A percentile compares a stretch with the other conserved stretches of the same genome.
Conservation (phyloP, 805 yeast genomes). For the Debaryomyces tyrocola region DNA sequence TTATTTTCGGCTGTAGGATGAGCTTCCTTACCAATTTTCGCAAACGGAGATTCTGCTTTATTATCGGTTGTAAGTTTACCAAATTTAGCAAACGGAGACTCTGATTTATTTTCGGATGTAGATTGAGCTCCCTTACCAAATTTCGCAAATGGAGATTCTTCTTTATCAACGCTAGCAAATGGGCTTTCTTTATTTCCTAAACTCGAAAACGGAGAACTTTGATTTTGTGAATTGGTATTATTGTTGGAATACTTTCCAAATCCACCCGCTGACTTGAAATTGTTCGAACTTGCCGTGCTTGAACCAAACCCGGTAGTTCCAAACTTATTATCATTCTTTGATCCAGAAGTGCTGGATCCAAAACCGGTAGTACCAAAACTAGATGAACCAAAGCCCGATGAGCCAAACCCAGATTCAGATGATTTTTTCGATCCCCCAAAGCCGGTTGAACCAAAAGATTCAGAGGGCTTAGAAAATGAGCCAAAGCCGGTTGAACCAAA, state of each 20-base stretch:
- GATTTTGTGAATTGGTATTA: neutral
- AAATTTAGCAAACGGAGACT: slow-evolving; percentile 7
- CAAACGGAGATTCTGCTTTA: neutral
- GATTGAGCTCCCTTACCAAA: slow-evolving; percentile 1
- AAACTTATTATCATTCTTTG: slow-evolving; percentile 2
- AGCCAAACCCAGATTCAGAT: slow-evolving; percentile 12
- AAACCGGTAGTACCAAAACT: slow-evolving; percentile 7
- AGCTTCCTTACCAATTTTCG: neutral
- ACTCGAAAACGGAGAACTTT: neutral
- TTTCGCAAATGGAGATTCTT: slow-evolving; percentile 7
- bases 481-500: slow-evolving; percentile 12
- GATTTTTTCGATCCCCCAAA: slow-evolving; percentile 4
- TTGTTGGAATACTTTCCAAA: slow-evolving; percentile 1
- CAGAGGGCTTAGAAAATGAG: slow-evolving; percentile 9
- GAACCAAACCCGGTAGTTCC: slow-evolving; percentile 3
- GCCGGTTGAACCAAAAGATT: slow-evolving; percentile 11
- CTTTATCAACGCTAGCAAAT: neutral
- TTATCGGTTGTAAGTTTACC: neutral
- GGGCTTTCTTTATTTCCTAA: neutral
- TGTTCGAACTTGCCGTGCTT: neutral
- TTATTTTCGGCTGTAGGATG: neutral
- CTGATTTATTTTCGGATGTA: neutral
- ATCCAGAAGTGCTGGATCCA: slow-evolving; percentile 4
- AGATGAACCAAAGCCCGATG: slow-evolving; percentile 11
- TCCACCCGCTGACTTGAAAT: neutral